A percentile compares a stretch with the other conserved stretches of the same genome.
Evolutionary conservation across 2,329 filamentous ascomycete species (phyloP).

Genomic region (Xylariaceae sp.): DNA sequence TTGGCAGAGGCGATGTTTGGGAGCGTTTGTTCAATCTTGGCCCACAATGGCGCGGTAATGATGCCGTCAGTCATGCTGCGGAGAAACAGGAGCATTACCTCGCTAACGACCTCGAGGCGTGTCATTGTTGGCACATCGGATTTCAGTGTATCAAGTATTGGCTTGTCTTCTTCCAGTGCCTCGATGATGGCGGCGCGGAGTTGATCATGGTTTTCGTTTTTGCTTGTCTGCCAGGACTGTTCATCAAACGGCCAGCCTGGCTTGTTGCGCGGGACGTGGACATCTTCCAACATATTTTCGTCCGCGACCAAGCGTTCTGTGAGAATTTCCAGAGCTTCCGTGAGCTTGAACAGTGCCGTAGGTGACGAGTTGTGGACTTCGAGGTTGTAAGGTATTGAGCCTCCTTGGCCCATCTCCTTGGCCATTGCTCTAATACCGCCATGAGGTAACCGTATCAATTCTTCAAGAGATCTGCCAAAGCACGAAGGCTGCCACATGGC

Average conservation of each 20-base stretch:
- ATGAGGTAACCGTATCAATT: constrained; percentile 77
- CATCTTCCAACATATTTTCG: constrained; percentile 56
- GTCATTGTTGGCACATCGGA: constrained; percentile 59
- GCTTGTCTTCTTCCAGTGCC: constrained; percentile 67
- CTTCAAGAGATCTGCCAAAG: constrained; percentile 82
- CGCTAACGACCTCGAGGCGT: constrained; percentile 70
- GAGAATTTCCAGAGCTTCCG: constrained; percentile 65
- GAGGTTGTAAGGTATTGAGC: constrained; percentile 50
- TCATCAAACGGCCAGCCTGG: constrained; percentile 57
- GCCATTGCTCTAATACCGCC: constrained; percentile 65
- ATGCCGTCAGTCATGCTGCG: constrained; percentile 73
- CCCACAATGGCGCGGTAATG: constrained; percentile 67
- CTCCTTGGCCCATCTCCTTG: constrained; percentile 24
- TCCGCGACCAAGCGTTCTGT: constrained; percentile 56
- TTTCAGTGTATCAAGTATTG: constrained; percentile 57
- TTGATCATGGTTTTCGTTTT: constrained; percentile 20
- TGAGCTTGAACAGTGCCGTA: constrained; percentile 83
- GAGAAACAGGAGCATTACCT: constrained; percentile 71
- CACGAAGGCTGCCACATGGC: constrained; percentile 77
- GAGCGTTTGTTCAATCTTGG: constrained; percentile 58
- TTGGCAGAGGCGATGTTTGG: constrained; percentile 30
- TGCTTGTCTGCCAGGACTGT: constrained; percentile 19
- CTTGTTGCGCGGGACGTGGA: constrained; percentile 44
- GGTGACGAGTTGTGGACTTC: constrained; percentile 75
- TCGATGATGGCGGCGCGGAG: constrained; percentile 44